These are phyloP conservation scores for Podospora australis DNA, from an alignment of 495 filamentous ascomycete genomes.

Conservation along the genomic window DNA sequence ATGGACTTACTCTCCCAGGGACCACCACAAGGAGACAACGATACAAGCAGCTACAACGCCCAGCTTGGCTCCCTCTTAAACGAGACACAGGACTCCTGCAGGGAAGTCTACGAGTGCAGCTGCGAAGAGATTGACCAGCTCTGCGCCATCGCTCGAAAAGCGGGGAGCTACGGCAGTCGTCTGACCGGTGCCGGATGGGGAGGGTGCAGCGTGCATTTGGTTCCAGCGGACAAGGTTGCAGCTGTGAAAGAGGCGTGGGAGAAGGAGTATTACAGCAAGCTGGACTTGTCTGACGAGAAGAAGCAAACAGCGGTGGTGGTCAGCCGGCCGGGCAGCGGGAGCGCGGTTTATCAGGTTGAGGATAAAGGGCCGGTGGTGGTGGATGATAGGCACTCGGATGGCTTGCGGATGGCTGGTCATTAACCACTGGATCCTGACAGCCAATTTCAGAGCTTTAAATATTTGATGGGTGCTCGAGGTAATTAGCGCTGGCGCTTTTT, in stretches of 20 bases:
- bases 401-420: not conserved
- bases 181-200: conserved; percentile 96
- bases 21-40: conserved; percentile 27
- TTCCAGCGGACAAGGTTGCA: conserved; percentile 80
- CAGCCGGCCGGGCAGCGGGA: conserved; percentile 75
- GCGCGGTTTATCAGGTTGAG: conserved; percentile 40
- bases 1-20: conserved; percentile 55
- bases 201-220: conserved; percentile 88
- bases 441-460: too few relatives aligned
- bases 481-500: too few relatives aligned
- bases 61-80: conserved; percentile 82
- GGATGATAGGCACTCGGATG: conserved; percentile 6
- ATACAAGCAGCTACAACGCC: conserved; percentile 56
- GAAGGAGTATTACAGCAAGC: conserved; percentile 75
- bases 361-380: conserved; percentile 4
- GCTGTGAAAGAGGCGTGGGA: conserved; percentile 70
- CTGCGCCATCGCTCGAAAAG: conserved; percentile 67
- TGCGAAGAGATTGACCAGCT: conserved; percentile 85
- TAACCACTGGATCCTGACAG: not conserved
- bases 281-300: conserved; percentile 66
- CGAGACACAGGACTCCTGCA: conserved; percentile 79
- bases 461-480: too few relatives aligned
- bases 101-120: conserved; percentile 80
- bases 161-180: conserved; percentile 77
- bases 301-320: conserved; percentile 78